Conservation (phyloP, 345 rosid species). For the Salix brachista region DNA sequence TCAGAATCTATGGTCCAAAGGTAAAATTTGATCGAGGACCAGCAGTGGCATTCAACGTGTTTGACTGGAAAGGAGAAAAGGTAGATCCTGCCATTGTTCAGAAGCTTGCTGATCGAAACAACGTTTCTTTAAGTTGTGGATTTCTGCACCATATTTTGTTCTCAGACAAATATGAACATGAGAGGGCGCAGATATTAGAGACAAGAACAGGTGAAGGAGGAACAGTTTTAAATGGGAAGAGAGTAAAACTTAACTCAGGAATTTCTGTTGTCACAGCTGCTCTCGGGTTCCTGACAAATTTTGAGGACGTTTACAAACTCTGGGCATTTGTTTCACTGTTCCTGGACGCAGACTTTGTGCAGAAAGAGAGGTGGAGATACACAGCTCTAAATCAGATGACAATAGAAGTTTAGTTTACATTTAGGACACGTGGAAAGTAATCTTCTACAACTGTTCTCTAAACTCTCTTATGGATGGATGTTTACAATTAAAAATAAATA, state of each 20-base stretch:
- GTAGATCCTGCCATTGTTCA: conserved; percentile 63
- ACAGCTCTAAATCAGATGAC: conserved; percentile 61
- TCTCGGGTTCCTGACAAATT: conserved; percentile 66
- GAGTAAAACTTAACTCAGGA: conserved; percentile 17
- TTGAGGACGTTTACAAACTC: conserved; percentile 65
- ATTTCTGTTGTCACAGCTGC: conserved; percentile 55
- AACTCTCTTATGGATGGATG: too few relatives aligned
- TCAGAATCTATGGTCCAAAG: conserved; percentile 70
- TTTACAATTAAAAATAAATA: too few relatives aligned
- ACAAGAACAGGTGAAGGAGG: conserved; percentile 9
- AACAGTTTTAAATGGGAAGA: background rate
- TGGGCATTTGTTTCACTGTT: conserved; percentile 79
- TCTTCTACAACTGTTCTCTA: too few relatives aligned
- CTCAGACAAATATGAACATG: conserved; percentile 30
- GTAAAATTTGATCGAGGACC: conserved; percentile 47
- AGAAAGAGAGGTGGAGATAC: conserved; percentile 90
- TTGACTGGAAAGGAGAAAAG: conserved; percentile 86
- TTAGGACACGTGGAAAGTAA: too few relatives aligned
- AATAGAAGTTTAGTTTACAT: conserved; percentile 35
- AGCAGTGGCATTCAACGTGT: conserved; percentile 65
- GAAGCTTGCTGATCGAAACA: conserved; percentile 68
- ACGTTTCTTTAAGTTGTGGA: conserved; percentile 53
- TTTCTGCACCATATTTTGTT: conserved; percentile 38
- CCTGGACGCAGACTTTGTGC: conserved; percentile 87
- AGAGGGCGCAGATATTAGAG: conserved; percentile 26